phyloP scores from a whole-genome alignment of 2,329 filamentous ascomycete species.

The Cadophora gregata region DNA sequence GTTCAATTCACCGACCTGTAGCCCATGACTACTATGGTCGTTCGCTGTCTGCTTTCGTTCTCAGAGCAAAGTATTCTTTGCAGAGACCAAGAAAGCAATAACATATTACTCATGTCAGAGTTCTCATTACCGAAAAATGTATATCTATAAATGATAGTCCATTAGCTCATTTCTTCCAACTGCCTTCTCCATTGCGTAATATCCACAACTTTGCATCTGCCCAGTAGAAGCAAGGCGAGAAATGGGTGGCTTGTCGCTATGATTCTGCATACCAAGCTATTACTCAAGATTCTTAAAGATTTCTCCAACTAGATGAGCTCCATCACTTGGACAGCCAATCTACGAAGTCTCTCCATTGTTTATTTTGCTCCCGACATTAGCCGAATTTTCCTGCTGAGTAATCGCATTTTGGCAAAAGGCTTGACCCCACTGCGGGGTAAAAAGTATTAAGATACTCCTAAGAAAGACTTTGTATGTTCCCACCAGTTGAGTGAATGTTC shows the following conservation, averaged over 20 bases:
- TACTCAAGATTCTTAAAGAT: background rate
- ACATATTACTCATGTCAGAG: no score
- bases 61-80: no score
- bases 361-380: background rate
- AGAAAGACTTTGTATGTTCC: background rate
- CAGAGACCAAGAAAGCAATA: no score
- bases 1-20: no score
- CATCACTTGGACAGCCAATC: background rate
- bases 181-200: background rate
- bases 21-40: no score
- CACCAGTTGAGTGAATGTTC: no score
- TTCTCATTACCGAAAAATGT: no score
- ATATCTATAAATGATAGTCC: no score
- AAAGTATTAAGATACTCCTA: background rate
- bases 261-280: background rate
- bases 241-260: background rate
- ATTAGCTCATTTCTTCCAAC: background rate
- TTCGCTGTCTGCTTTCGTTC: no score
- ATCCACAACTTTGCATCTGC: background rate
- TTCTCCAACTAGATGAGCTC: background rate
- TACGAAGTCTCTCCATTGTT: background rate
- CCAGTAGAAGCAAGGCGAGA: background rate
- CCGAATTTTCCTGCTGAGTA: conserved; percentile 3
- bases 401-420: background rate
- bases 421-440: background rate